These are phyloP conservation scores for Sporisorium iseilematis-ciliati DNA, from an alignment of 1,284 basidiomycete genomes.

Conservation along the genomic window DNA sequence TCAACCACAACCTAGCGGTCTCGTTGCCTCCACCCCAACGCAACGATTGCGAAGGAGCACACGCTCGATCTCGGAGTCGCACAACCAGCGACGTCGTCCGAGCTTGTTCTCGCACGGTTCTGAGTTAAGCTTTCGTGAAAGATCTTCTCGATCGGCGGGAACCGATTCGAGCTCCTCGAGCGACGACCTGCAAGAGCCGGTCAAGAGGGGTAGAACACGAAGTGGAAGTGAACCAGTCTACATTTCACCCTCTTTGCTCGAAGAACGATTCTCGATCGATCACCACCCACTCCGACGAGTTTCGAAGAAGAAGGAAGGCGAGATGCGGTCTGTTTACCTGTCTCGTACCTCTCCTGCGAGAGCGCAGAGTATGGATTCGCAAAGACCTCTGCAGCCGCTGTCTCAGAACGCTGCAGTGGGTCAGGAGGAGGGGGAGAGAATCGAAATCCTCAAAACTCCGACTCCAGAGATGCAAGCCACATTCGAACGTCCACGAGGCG, in stretches of 20 bases:
- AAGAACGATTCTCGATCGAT: slow-evolving; percentile 2
- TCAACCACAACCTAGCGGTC: no score
- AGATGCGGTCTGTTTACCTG: slow-evolving; percentile 25
- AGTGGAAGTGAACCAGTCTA: slow-evolving; percentile 8
- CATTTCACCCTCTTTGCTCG: background rate
- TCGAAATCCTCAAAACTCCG: slow-evolving; percentile 21
- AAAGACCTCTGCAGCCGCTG: background rate
- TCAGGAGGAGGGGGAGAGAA: background rate
- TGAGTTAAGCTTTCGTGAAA: background rate
- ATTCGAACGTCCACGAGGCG: background rate
- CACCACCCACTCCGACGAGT: slow-evolving; percentile 13
- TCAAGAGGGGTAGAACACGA: background rate
- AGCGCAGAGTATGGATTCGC: background rate
- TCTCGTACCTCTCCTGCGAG: background rate
- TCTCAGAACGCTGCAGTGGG: background rate
- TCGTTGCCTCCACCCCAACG: background rate
- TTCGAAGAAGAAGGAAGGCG: slow-evolving; percentile 6
- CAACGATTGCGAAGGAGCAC: slow-evolving; percentile 17
- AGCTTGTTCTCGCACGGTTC: no score
- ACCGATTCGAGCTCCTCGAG: slow-evolving; percentile 1
- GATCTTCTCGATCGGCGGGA: background rate
- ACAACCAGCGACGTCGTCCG: background rate
- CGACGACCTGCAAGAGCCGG: background rate
- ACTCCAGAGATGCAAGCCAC: background rate
- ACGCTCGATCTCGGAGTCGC: slow-evolving; percentile 27